Evolutionary conservation across 1,139 yeast genomes (phyloP).

Genomic region (Tardiomyces blankii): DNA sequence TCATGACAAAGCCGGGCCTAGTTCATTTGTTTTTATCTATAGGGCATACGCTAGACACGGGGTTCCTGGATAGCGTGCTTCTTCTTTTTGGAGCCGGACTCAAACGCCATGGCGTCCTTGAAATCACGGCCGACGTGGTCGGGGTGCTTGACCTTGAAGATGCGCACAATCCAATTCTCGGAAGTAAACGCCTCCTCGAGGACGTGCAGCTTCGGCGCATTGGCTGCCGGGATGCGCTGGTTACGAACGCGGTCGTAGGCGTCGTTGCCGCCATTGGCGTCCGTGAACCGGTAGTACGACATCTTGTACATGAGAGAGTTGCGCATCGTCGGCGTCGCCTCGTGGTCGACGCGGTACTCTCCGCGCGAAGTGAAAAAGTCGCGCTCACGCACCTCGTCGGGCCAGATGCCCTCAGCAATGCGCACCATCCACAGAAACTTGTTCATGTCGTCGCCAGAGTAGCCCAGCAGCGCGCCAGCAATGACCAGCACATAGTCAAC

Average conservation of each 20-base stretch:
- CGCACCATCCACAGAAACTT: slow-evolving; percentile 99
- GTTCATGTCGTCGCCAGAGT: slow-evolving; percentile 93
- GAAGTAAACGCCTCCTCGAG: slow-evolving; percentile 92
- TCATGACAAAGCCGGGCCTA: too few species aligned
- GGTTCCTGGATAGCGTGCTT: background rate
- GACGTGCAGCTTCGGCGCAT: slow-evolving; percentile 54
- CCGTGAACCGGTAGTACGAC: slow-evolving; percentile 82
- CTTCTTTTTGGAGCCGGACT: background rate
- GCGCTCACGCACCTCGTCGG: slow-evolving; percentile 85
- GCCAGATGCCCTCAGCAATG: slow-evolving; percentile 99
- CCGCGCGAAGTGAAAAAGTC: slow-evolving; percentile 76
- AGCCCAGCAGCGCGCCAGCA: slow-evolving; percentile 91
- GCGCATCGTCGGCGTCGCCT: slow-evolving; percentile 76
- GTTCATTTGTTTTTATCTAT: too few species aligned
- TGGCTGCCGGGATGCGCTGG: slow-evolving; percentile 50
- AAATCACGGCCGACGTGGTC: slow-evolving; percentile 78
- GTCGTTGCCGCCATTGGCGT: slow-evolving; percentile 54
- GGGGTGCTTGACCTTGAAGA: slow-evolving; percentile 82
- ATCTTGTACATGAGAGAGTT: slow-evolving; percentile 90
- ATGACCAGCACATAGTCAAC: slow-evolving; percentile 91
- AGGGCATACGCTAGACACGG: background rate
- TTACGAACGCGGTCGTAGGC: slow-evolving; percentile 82
- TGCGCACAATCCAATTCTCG: slow-evolving; percentile 94
- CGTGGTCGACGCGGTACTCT: slow-evolving; percentile 76
- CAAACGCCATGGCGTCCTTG: slow-evolving; percentile 11